Evolutionary conservation across 2,329 filamentous ascomycete species (phyloP).

Genomic region (Dothistroma pini): DNA sequence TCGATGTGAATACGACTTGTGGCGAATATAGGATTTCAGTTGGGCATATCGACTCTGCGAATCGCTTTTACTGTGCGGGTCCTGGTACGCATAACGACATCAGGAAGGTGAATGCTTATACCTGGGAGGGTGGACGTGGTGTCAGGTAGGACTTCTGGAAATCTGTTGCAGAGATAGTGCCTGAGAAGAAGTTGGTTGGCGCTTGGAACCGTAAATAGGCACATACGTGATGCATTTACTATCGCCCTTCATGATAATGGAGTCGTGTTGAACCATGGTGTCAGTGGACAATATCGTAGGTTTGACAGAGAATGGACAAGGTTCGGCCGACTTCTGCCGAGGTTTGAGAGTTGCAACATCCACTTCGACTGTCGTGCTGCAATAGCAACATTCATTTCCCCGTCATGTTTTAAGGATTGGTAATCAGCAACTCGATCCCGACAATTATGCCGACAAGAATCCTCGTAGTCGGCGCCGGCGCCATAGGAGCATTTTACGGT

Average conservation of each 20-base stretch:
- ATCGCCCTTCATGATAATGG: too few relatives aligned
- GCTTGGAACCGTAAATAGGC: neutral
- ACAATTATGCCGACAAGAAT: slow-evolving; percentile 30
- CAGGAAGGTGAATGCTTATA: slow-evolving; percentile 41
- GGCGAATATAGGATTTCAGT: slow-evolving; percentile 28
- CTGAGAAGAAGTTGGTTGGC: slow-evolving; percentile 19
- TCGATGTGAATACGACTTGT: slow-evolving; percentile 50
- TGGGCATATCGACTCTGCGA: neutral
- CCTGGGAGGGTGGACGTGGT: slow-evolving; percentile 50
- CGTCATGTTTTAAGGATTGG: too few relatives aligned
- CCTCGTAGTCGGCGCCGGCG: slow-evolving; percentile 66
- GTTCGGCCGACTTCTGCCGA: neutral
- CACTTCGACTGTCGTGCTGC: neutral
- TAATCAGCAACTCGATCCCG: neutral
- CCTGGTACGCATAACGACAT: slow-evolving; percentile 38
- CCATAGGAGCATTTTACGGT: slow-evolving; percentile 68
- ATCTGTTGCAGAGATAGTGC: slow-evolving; percentile 28
- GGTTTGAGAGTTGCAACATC: neutral
- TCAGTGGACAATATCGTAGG: too few relatives aligned
- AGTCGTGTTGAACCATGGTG: too few relatives aligned
- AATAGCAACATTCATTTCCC: neutral
- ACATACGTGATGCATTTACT: neutral
- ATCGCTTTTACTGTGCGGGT: slow-evolving; percentile 23
- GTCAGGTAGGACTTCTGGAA: slow-evolving; percentile 48
- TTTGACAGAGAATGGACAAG: neutral